A percentile compares a stretch with the other conserved stretches of the same genome.
phyloP scores from a whole-genome alignment of 306 rosid species.

The Quillaja saponaria region DNA sequence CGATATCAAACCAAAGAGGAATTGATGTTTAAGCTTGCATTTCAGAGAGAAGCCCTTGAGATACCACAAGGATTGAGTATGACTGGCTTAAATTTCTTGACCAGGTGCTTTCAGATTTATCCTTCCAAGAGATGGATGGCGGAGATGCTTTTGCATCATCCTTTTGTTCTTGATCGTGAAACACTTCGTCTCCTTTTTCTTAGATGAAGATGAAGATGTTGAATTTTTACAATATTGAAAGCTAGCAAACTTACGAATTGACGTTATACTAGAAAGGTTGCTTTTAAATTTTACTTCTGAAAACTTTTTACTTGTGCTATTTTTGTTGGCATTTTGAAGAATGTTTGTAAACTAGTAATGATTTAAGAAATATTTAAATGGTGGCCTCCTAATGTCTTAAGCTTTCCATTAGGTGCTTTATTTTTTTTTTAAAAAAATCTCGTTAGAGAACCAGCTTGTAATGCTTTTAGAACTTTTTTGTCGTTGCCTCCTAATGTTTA shows the following conservation, averaged over 20 bases:
- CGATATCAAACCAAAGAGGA: too few species aligned
- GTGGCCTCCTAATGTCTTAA: constrained; percentile 12
- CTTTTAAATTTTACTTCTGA: constrained; percentile 19
- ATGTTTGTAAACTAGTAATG: neutral
- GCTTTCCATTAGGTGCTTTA: constrained; percentile 2
- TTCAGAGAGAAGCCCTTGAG: neutral
- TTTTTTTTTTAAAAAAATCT: too few species aligned
- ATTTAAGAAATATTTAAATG: constrained; percentile 11
- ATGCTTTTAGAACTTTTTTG: too few species aligned
- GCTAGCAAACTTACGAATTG: too few species aligned
- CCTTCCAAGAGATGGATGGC: neutral
- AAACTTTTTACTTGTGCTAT: constrained; percentile 24
- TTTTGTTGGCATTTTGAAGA: constrained; percentile 27
- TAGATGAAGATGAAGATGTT: too few species aligned
- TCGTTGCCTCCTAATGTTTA: too few species aligned
- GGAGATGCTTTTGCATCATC: constrained; percentile 10
- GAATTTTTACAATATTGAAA: too few species aligned
- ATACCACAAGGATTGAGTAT: neutral
- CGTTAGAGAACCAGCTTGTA: too few species aligned
- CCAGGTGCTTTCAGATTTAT: constrained; percentile 4
- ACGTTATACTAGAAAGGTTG: constrained; percentile 59
- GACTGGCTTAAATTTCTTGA: constrained; percentile 7
- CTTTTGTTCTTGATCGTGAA: constrained; percentile 10
- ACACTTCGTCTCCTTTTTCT: too few species aligned
- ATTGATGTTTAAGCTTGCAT: neutral